Conservation (phyloP, 371 early-diverging fungal genomes). For the Syncephalastrum monosporum region DNA sequence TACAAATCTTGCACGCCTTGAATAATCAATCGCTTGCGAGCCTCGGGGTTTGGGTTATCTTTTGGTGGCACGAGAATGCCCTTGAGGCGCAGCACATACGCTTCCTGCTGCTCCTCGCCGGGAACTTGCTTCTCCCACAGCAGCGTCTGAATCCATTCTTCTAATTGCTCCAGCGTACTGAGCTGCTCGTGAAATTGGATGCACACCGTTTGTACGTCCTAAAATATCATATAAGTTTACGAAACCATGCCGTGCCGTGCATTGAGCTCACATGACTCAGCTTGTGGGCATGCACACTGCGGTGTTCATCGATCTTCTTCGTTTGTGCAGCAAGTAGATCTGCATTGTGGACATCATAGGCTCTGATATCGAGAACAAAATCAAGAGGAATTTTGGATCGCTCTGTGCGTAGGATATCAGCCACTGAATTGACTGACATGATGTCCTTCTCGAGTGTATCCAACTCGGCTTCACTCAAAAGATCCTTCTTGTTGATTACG, state of each 20-base stretch:
- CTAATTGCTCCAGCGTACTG: conserved; percentile 48
- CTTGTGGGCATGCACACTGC: conserved; percentile 37
- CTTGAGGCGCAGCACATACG: conserved; percentile 81
- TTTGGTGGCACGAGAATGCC: conserved; percentile 67
- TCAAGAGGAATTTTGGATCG: conserved; percentile 72
- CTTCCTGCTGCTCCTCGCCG: conserved; percentile 15
- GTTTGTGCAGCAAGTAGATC: conserved; percentile 35
- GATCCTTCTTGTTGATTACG: conserved; percentile 92
- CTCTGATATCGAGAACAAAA: conserved; percentile 74
- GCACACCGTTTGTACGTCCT: conserved; percentile 58
- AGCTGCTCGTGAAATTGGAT: conserved; percentile 42
- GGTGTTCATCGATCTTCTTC: conserved; percentile 30
- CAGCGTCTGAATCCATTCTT: conserved; percentile 87
- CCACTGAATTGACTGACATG: conserved; percentile 58
- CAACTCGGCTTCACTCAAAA: conserved; percentile 44
- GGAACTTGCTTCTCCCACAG: conserved; percentile 84
- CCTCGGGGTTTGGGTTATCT: conserved; percentile 25
- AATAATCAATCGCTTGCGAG: conserved; percentile 56
- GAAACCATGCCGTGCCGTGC: background rate
- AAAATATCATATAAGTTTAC: background rate
- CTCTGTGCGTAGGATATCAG: conserved; percentile 55
- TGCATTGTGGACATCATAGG: conserved; percentile 59
- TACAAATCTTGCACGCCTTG: conserved; percentile 94
- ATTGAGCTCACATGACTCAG: conserved; percentile 36
- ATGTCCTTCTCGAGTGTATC: conserved; percentile 53